Conservation (phyloP, 805 yeast species). For the Debaryomyces prosopidis region DNA sequence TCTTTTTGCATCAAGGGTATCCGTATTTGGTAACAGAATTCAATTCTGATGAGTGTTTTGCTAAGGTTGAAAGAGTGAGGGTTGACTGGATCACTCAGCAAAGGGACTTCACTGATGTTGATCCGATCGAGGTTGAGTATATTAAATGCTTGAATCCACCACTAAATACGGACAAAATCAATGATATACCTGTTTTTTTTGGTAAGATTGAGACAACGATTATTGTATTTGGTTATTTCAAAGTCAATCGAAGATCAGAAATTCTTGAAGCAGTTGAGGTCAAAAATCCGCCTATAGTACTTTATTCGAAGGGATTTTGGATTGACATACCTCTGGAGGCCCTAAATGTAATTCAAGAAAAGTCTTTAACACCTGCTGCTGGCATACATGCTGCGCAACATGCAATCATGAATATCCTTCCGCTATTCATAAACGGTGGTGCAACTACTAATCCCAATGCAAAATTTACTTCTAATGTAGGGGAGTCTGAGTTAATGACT, state of each 20-base stretch:
- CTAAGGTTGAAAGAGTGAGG: constrained; percentile 82
- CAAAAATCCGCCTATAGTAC: constrained; percentile 75
- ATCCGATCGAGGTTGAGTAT: constrained; percentile 72
- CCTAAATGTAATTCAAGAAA: constrained; percentile 54
- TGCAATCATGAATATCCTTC: constrained; percentile 76
- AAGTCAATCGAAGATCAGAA: constrained; percentile 70
- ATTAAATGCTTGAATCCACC: constrained; percentile 54
- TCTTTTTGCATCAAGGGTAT: constrained; percentile 89
- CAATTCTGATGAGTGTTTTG: constrained; percentile 73
- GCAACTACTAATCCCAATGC: constrained; percentile 46
- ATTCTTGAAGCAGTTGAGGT: constrained; percentile 95
- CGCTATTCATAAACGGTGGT: constrained; percentile 70
- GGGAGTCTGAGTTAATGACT: constrained; percentile 67
- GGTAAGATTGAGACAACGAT: constrained; percentile 75
- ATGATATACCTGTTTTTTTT: constrained; percentile 62
- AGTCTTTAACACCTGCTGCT: constrained; percentile 72
- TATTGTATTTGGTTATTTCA: constrained; percentile 90
- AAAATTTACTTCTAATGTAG: constrained; percentile 27
- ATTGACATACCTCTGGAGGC: constrained; percentile 77
- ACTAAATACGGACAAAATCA: constrained; percentile 19
- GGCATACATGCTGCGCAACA: constrained; percentile 98
- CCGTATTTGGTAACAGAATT: constrained; percentile 86
- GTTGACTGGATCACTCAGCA: constrained; percentile 95
- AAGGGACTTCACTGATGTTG: constrained; percentile 91
- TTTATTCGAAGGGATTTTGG: constrained; percentile 85